These are phyloP conservation scores for Apophysomyces ossiformis DNA, from an alignment of 371 early-diverging fungal species.

Conservation along the genomic window DNA sequence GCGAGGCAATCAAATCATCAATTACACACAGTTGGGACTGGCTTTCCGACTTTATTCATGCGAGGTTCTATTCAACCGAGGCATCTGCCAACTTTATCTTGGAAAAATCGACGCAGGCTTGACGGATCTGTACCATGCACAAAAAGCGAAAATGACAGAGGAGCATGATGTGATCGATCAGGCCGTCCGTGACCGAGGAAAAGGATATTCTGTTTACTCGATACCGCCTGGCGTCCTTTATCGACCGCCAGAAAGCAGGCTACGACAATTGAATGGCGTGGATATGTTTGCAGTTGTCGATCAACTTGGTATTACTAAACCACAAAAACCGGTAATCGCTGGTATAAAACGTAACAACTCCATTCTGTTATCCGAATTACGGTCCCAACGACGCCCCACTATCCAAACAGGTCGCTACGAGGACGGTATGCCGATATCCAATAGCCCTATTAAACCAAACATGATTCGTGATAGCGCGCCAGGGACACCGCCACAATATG, in stretches of 20 bases:
- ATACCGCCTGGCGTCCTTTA: conserved; percentile 82
- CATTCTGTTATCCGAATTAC: conserved; percentile 25
- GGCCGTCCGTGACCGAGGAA: conserved; percentile 73
- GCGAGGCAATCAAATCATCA: conserved; percentile 88
- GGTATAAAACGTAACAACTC: conserved; percentile 38
- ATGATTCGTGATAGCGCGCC: background rate
- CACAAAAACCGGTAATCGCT: background rate
- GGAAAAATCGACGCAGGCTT: conserved; percentile 77
- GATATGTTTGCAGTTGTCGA: conserved; percentile 35
- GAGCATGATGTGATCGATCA: conserved; percentile 78
- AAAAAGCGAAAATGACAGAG: conserved; percentile 67
- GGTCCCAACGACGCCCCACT: conserved; percentile 12
- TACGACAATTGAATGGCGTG: conserved; percentile 38
- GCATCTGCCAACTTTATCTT: conserved; percentile 79
- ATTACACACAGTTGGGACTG: conserved; percentile 94
- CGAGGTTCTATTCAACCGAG: conserved; percentile 91
- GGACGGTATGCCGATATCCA: background rate
- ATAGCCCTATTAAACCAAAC: conserved; percentile 5
- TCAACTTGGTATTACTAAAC: conserved; percentile 21
- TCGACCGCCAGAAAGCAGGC: conserved; percentile 81
- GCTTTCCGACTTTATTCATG: conserved; percentile 85
- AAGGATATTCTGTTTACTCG: conserved; percentile 76
- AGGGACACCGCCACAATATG: conserved; percentile 8
- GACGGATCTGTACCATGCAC: conserved; percentile 78
- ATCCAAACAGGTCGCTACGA: conserved; percentile 3